Percentiles rank a stretch among this genome's conserved stretches.
phyloP scores from a whole-genome alignment of 257 asterid genomes.

The Solanum pennellii region DNA sequence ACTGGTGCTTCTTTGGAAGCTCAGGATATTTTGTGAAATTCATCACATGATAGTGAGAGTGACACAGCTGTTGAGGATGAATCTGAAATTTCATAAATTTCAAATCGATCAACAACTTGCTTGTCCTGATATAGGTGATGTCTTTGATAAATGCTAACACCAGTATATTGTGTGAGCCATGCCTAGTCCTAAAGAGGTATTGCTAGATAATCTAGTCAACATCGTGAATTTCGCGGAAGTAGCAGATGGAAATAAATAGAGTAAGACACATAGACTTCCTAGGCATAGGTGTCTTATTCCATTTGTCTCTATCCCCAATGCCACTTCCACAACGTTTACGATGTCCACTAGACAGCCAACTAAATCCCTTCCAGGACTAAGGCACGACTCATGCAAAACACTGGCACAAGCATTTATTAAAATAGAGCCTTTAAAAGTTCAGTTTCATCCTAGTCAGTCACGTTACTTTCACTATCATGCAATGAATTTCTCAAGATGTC shows the following conservation, averaged over 20 bases:
- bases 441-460: slow-evolving; percentile 3
- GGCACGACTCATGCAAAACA: slow-evolving; percentile 26
- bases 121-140: slow-evolving; percentile 25
- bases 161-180: slow-evolving; percentile 23
- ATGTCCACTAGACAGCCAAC: slow-evolving; percentile 29
- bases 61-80: slow-evolving; percentile 8
- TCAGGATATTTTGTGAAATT: too few relatives aligned
- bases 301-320: slow-evolving; percentile 24
- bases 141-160: slow-evolving; percentile 19
- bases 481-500: not conserved
- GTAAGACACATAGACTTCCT: slow-evolving; percentile 36
- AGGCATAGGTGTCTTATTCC: slow-evolving; percentile 9
- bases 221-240: slow-evolving; percentile 44
- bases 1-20: too few relatives aligned
- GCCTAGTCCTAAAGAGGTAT: slow-evolving; percentile 32
- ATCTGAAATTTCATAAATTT: slow-evolving; percentile 8
- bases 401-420: slow-evolving; percentile 4
- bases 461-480: not conserved
- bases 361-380: slow-evolving; percentile 42
- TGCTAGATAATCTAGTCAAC: slow-evolving; percentile 32
- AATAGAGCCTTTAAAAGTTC: slow-evolving; percentile 2
- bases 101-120: slow-evolving; percentile 3
- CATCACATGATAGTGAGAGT: not conserved
- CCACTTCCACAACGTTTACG: slow-evolving; percentile 57
- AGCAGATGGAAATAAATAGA: slow-evolving; percentile 62